phyloP scores from a whole-genome alignment of 257 asterid genomes.

The Plantago major region DNA sequence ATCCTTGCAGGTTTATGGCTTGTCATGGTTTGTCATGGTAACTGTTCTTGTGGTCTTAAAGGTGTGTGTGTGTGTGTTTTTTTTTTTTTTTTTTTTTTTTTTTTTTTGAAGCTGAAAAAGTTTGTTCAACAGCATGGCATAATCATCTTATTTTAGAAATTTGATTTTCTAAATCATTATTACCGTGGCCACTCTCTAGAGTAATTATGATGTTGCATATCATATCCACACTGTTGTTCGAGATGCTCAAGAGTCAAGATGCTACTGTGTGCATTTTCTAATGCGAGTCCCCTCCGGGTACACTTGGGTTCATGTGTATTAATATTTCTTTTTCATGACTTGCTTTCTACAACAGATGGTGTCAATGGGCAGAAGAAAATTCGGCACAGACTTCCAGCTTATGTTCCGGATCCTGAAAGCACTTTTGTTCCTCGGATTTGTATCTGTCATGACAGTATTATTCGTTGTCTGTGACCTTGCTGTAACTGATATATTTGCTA shows the following conservation, averaged over 20 bases:
- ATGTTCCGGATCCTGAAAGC: conserved; percentile 39
- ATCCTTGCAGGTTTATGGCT: conserved; percentile 28
- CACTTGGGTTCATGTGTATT: conserved; percentile 2
- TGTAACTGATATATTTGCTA: conserved; percentile 27
- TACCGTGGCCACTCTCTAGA: no score
- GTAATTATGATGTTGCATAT: no score
- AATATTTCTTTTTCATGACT: conserved; percentile 5
- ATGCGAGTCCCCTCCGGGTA: no score
- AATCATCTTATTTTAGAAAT: neutral
- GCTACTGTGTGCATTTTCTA: no score
- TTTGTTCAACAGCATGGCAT: neutral
- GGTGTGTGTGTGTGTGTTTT: conserved; percentile 30
- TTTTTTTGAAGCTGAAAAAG: neutral
- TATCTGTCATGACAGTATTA: conserved; percentile 28
- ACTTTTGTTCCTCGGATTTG: conserved; percentile 29
- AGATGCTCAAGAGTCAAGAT: no score
- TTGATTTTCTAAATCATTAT: no score
- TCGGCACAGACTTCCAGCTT: conserved; percentile 37
- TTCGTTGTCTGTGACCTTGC: conserved; percentile 31
- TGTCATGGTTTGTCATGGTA: conserved; percentile 34
- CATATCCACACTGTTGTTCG: no score
- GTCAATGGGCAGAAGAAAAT: conserved; percentile 35
- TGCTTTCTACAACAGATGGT: conserved; percentile 21
- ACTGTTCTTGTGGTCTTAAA: conserved; percentile 31
- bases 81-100: no score